Evolutionary conservation across 164 flowering plant species (phyloP).

Genomic region (Aristolochia californica): DNA sequence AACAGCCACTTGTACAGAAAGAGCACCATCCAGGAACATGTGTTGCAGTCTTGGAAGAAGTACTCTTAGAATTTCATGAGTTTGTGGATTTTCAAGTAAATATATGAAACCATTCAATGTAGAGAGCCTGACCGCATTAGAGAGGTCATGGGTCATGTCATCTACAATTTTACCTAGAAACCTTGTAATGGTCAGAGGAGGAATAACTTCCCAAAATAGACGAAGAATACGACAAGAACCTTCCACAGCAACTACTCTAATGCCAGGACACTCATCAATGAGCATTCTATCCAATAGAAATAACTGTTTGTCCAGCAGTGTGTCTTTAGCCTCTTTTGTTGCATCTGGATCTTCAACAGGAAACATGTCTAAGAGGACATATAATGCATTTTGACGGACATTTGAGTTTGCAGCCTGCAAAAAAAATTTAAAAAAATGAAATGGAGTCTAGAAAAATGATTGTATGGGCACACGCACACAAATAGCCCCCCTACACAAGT

Average conservation of each 20-base stretch:
- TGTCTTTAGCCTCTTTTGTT: constrained; percentile 75
- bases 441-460: background rate
- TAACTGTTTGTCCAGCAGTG: constrained; percentile 65
- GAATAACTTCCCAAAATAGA: constrained; percentile 91
- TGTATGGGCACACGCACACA: background rate
- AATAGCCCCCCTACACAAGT: too few species aligned
- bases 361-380: constrained; percentile 83
- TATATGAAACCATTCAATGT: constrained; percentile 69
- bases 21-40: constrained; percentile 51
- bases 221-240: constrained; percentile 82
- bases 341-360: constrained; percentile 96
- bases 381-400: constrained; percentile 90
- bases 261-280: constrained; percentile 72
- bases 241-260: constrained; percentile 87
- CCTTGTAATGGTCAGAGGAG: constrained; percentile 68
- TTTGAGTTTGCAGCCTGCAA: constrained; percentile 90
- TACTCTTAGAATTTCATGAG: constrained; percentile 87
- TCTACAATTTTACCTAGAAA: constrained; percentile 52
- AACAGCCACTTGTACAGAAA: constrained; percentile 46
- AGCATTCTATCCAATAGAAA: constrained; percentile 70
- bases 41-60: constrained; percentile 76
- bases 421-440: constrained; percentile 2
- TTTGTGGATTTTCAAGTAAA: constrained; percentile 86
- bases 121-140: constrained; percentile 72
- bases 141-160: constrained; percentile 55